Evolutionary conservation across 768 basidiomycete species (phyloP).

Genomic region (Mycena indigotica): DNA sequence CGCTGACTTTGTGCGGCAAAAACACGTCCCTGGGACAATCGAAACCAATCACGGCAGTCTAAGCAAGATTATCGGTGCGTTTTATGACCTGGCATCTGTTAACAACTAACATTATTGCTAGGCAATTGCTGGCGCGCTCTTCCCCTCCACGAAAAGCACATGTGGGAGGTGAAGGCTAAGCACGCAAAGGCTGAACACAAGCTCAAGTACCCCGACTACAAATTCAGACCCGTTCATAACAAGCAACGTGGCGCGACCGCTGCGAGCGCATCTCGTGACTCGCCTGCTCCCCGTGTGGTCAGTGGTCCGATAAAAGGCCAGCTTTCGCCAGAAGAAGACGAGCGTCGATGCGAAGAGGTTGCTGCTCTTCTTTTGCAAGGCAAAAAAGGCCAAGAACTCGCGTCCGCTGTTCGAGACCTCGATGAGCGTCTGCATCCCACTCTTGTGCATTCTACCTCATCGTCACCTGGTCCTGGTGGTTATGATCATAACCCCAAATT

Average conservation of each 20-base stretch:
- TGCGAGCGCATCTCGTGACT: background rate
- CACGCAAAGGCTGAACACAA: slow-evolving; percentile 76
- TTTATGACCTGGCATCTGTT: too few species aligned
- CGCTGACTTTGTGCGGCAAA: slow-evolving; percentile 77
- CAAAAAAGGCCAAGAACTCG: slow-evolving; percentile 70
- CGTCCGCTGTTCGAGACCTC: slow-evolving; percentile 57
- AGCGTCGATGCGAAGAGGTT: slow-evolving; percentile 69
- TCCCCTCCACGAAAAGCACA: slow-evolving; percentile 67
- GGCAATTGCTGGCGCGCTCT: slow-evolving; percentile 78
- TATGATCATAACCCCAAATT: slow-evolving; percentile 17
- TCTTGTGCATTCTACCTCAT: slow-evolving; percentile 8
- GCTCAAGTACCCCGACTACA: slow-evolving; percentile 66
- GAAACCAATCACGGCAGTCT: slow-evolving; percentile 77
- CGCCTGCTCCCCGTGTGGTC: slow-evolving; percentile 38
- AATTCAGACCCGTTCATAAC: slow-evolving; percentile 57
- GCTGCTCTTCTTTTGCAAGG: slow-evolving; percentile 66
- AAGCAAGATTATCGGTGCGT: slow-evolving; percentile 69
- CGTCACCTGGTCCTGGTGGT: slow-evolving; percentile 6
- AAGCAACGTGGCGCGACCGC: slow-evolving; percentile 28
- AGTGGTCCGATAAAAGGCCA: slow-evolving; percentile 36
- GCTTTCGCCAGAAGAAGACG: slow-evolving; percentile 50
- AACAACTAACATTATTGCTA: too few species aligned
- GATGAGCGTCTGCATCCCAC: slow-evolving; percentile 38
- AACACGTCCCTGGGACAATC: slow-evolving; percentile 76
- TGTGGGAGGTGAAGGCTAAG: slow-evolving; percentile 75